phyloP scores from a whole-genome alignment of 2,329 filamentous ascomycete genomes.

The Huntiella omanensis region DNA sequence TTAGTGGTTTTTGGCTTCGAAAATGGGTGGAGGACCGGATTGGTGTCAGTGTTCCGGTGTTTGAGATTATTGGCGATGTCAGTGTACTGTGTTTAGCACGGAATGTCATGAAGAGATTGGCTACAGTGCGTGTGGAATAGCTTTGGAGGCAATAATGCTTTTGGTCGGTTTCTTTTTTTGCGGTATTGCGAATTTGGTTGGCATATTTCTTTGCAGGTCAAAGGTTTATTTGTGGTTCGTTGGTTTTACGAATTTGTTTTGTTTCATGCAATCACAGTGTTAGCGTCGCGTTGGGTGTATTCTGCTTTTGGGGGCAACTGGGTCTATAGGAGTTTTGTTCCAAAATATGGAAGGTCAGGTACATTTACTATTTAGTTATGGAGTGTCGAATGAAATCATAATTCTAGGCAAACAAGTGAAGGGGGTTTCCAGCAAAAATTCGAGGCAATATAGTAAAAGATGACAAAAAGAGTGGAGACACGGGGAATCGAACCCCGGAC shows the following conservation, averaged over 20 bases:
- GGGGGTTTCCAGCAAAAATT: background rate
- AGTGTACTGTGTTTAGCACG: conserved; percentile 22
- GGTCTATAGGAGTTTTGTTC: too few relatives aligned
- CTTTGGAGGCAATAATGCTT: background rate
- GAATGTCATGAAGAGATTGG: conserved; percentile 16
- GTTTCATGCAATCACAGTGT: too few relatives aligned
- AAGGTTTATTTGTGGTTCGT: too few relatives aligned
- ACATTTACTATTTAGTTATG: background rate
- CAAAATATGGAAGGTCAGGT: too few relatives aligned
- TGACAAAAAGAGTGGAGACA: conserved; percentile 3
- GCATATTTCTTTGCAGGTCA: too few relatives aligned
- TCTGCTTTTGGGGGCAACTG: too few relatives aligned
- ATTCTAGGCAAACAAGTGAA: background rate
- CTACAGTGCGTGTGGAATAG: conserved; percentile 14
- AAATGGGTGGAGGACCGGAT: conserved; percentile 30
- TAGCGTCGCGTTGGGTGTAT: too few relatives aligned
- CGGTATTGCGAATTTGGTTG: too few relatives aligned
- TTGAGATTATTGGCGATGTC: conserved; percentile 27
- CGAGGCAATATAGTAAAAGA: background rate
- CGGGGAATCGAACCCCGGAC: conserved; percentile 12
- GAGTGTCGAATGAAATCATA: background rate
- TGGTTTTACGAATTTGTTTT: too few relatives aligned
- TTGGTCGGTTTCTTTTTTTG: background rate
- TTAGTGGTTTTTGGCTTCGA: conserved; percentile 32
- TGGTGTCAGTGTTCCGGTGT: conserved; percentile 26